Percentiles rank a stretch among this genome's conserved stretches.
Conservation (phyloP, 345 rosid genomes). For the Cardiospermum halicacabum region DNA sequence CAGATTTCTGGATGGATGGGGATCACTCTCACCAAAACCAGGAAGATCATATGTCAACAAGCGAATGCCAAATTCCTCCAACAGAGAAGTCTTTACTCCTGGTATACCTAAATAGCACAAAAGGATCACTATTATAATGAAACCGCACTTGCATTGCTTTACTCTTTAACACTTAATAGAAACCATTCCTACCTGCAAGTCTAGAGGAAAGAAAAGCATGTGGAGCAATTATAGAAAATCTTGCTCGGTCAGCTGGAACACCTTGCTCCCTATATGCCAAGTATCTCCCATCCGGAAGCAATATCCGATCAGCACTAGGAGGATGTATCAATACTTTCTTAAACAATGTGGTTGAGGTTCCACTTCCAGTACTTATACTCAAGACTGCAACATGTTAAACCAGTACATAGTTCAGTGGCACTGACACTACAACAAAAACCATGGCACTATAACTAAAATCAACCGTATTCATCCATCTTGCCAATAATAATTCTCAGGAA, state of each 20-base stretch:
- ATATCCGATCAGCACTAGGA: slow-evolving; percentile 52
- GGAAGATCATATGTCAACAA: slow-evolving; percentile 71
- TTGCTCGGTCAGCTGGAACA: slow-evolving; percentile 45
- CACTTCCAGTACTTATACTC: slow-evolving; percentile 22
- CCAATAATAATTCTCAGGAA: neutral
- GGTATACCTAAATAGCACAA: slow-evolving; percentile 44
- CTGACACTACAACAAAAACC: neutral
- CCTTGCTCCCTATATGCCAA: slow-evolving; percentile 63
- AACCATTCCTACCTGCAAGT: slow-evolving; percentile 47
- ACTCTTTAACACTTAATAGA: neutral
- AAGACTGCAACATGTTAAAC: slow-evolving; percentile 36
- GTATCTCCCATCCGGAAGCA: slow-evolving; percentile 73
- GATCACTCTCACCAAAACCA: slow-evolving; percentile 82
- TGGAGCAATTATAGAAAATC: slow-evolving; percentile 51
- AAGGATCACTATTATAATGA: neutral
- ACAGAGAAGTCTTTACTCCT: slow-evolving; percentile 51
- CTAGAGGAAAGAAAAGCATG: slow-evolving; percentile 70
- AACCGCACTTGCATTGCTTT: neutral
- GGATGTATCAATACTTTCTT: slow-evolving; percentile 52
- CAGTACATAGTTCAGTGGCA: neutral
- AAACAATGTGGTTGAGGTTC: slow-evolving; percentile 22
- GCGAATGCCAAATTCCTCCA: slow-evolving; percentile 65
- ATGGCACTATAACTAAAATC: neutral
- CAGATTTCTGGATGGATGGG: slow-evolving; percentile 52
- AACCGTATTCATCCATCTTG: neutral